phyloP scores from a whole-genome alignment of 805 yeast species.

The Vanderwaltozyma tropicalis region DNA sequence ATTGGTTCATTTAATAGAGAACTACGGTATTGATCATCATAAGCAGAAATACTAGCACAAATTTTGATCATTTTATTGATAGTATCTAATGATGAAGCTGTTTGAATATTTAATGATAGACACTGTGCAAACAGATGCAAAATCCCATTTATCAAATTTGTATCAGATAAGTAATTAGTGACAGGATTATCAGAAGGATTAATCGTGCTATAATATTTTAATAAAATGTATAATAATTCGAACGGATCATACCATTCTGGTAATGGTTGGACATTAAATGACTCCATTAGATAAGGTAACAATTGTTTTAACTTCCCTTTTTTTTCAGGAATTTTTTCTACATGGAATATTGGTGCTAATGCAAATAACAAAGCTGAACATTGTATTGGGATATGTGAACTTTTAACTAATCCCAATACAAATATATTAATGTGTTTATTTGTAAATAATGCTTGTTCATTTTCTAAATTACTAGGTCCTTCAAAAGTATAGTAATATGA shows the following conservation, averaged over 20 bases:
- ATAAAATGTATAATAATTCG: conserved; percentile 12
- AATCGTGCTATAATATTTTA: conserved; percentile 17
- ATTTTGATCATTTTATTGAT: conserved; percentile 18
- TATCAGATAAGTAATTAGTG: conserved; percentile 13
- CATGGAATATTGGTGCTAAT: conserved; percentile 10
- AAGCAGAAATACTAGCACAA: conserved; percentile 21
- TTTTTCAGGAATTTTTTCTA: conserved; percentile 7
- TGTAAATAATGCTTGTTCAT: conserved; percentile 6
- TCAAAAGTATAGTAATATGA: conserved; percentile 5
- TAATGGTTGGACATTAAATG: conserved; percentile 15
- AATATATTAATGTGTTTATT: conserved; percentile 12
- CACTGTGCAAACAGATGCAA: conserved; percentile 17
- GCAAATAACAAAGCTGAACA: conserved; percentile 16
- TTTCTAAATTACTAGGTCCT: neutral
- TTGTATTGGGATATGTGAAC: conserved; percentile 13
- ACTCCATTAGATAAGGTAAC: conserved; percentile 20
- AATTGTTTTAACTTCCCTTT: conserved; percentile 10
- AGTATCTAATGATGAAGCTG: conserved; percentile 9
- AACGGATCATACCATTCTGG: conserved; percentile 29
- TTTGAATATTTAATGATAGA: conserved; percentile 12
- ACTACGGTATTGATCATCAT: conserved; percentile 20
- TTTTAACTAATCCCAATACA: conserved; percentile 16
- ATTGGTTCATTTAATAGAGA: conserved; percentile 15
- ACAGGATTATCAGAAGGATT: conserved; percentile 21
- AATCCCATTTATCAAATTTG: conserved; percentile 18